phyloP scores from a whole-genome alignment of 192 early-diverging fungal genomes.

The Mortierella alpina region DNA sequence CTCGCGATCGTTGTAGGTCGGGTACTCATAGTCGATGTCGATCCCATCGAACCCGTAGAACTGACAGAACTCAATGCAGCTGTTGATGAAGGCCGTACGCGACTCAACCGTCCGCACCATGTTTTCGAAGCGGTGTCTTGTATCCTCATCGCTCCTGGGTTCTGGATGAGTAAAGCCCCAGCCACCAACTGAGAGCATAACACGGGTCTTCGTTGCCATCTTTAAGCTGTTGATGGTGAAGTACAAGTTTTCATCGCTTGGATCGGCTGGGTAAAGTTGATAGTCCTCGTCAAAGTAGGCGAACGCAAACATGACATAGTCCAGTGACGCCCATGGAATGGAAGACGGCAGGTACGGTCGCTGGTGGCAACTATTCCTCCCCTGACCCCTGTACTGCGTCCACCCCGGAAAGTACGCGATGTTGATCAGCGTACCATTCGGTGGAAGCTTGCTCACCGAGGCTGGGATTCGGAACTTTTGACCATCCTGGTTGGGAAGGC shows the following conservation, averaged over 20 bases:
- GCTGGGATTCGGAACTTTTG: slow-evolving; percentile 24
- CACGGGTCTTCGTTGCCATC: slow-evolving; percentile 44
- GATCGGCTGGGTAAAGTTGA: slow-evolving; percentile 64
- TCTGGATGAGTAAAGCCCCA: slow-evolving; percentile 69
- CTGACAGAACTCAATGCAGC: slow-evolving; percentile 38
- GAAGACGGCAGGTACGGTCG: slow-evolving; percentile 56
- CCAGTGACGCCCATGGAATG: slow-evolving; percentile 71
- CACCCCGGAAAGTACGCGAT: slow-evolving; percentile 45
- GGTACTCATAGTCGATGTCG: slow-evolving; percentile 77
- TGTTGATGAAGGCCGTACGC: slow-evolving; percentile 59
- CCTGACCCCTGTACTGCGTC: slow-evolving; percentile 40
- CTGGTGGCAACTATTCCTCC: slow-evolving; percentile 27
- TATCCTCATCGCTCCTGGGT: neutral
- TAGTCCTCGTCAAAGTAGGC: slow-evolving; percentile 52
- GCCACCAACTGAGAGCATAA: slow-evolving; percentile 70
- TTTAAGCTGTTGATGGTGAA: slow-evolving; percentile 59
- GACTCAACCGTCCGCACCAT: slow-evolving; percentile 54
- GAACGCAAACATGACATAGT: slow-evolving; percentile 59
- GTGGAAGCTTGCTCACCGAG: slow-evolving; percentile 7
- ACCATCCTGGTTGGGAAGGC: slow-evolving; percentile 2
- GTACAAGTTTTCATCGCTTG: slow-evolving; percentile 34
- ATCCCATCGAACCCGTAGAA: slow-evolving; percentile 44
- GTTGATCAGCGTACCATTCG: slow-evolving; percentile 22
- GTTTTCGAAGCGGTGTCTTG: slow-evolving; percentile 56
- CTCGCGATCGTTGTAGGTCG: slow-evolving; percentile 20